Conservation (phyloP, 805 yeast genomes). For the Sugiyamaella chiloensis region DNA sequence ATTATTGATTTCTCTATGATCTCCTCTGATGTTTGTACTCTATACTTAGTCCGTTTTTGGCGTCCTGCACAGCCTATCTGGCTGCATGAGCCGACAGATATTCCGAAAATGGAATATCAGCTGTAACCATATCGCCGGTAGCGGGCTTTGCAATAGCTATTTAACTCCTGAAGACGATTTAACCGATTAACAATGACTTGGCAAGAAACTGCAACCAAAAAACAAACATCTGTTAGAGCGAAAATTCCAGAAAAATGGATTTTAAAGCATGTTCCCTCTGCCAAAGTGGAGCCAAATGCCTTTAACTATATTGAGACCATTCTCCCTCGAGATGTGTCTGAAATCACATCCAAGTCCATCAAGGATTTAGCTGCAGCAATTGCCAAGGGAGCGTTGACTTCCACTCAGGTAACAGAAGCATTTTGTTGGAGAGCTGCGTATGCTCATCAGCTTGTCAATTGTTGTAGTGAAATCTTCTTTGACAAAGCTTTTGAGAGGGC, state of each 20-base stretch:
- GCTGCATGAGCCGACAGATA: too few species aligned
- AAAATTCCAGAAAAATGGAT: conserved; percentile 16
- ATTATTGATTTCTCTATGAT: too few species aligned
- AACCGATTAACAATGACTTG: conserved; percentile 12
- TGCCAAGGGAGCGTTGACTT: conserved; percentile 35
- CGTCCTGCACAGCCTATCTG: too few species aligned
- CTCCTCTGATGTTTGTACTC: too few species aligned
- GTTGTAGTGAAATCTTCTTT: conserved; percentile 42
- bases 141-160: too few species aligned
- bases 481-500: conserved; percentile 60
- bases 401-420: conserved; percentile 49
- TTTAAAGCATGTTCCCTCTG: conserved; percentile 7
- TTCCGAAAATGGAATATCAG: too few species aligned
- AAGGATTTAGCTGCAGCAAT: conserved; percentile 2
- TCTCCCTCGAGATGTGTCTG: conserved; percentile 7
- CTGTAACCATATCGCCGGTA: too few species aligned
- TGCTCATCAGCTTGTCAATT: conserved; percentile 51
- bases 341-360: conserved; percentile 11
- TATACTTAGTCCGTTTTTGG: too few species aligned
- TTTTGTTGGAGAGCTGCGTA: conserved; percentile 56
- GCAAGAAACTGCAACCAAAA: conserved; percentile 10
- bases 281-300: conserved; percentile 16
- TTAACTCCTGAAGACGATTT: too few species aligned
- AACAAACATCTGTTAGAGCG: conserved; percentile 9
- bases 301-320: conserved; percentile 10